Conservation (phyloP, 495 filamentous ascomycete genomes). For the Bacidia rubella region DNA sequence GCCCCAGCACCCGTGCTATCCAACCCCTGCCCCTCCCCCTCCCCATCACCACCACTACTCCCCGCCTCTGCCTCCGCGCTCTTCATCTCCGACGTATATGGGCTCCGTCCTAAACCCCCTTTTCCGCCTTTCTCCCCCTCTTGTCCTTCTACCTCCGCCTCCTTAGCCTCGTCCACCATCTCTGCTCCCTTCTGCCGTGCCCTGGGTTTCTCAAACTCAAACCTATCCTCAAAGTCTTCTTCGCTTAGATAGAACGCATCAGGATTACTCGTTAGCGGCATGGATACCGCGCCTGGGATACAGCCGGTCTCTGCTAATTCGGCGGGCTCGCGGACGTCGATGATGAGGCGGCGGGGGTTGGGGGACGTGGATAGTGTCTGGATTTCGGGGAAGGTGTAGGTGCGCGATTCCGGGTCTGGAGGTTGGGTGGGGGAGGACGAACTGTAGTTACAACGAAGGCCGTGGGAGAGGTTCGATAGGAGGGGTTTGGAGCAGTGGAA, state of each 20-base stretch:
- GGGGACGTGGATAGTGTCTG: background rate
- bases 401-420: background rate
- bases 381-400: conserved; percentile 15
- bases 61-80: conserved; percentile 31
- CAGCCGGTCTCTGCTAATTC: conserved; percentile 56
- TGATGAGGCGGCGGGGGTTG: conserved; percentile 15
- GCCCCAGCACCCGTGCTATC: background rate
- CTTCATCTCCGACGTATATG: conserved; percentile 17
- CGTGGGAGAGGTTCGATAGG: background rate
- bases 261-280: conserved; percentile 63
- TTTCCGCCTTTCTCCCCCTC: background rate
- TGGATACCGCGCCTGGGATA: conserved; percentile 67
- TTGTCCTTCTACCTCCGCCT: background rate
- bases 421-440: conserved; percentile 2
- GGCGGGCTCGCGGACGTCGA: conserved; percentile 74
- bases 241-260: conserved; percentile 60
- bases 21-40: background rate
- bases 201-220: conserved; percentile 50
- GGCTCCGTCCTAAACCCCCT: conserved; percentile 1
- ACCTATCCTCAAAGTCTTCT: conserved; percentile 66
- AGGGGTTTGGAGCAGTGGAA: too few species aligned
- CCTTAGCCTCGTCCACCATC: background rate
- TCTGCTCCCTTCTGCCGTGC: background rate
- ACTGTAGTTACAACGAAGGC: background rate
- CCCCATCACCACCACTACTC: conserved; percentile 3